Evolutionary conservation across 2,329 filamentous ascomycete genomes (phyloP).

Genomic region (Emmonsiellopsis sp.): DNA sequence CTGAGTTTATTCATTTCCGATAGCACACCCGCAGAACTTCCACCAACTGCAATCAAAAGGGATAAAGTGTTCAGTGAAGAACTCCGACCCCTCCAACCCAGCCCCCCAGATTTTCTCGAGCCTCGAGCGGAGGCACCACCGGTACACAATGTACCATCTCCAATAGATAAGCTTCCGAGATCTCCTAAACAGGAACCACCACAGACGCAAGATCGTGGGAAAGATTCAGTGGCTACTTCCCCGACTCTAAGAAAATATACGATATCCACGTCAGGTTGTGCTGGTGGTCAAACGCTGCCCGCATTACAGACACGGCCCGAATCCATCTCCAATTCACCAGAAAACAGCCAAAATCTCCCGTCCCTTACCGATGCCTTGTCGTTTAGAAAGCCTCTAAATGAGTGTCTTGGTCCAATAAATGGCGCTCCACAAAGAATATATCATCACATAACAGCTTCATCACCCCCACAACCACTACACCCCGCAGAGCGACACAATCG

Average conservation of each 20-base stretch:
- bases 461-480: conserved; percentile 18
- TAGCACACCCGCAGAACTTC: not conserved
- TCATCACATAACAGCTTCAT: conserved; percentile 17
- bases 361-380: conserved; percentile 34
- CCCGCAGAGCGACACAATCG: conserved; percentile 6
- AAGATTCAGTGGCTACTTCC: conserved; percentile 20
- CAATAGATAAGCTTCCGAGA: not conserved
- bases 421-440: conserved; percentile 16
- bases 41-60: not conserved
- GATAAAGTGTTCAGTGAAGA: conserved; percentile 1
- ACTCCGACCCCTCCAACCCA: not conserved
- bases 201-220: not conserved
- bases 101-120: not conserved
- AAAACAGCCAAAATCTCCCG: conserved; percentile 25
- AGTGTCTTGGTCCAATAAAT: conserved; percentile 18
- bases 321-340: conserved; percentile 25
- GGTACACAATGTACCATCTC: not conserved
- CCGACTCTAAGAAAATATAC: conserved; percentile 23
- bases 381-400: conserved; percentile 20
- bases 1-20: not conserved
- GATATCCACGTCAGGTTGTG: conserved; percentile 23
- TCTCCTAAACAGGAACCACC: conserved; percentile 4
- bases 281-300: conserved; percentile 27
- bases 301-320: conserved; percentile 30
- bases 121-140: not conserved